phyloP scores from a whole-genome alignment of 139 green algal genomes.

The Nannochloris sp. region DNA sequence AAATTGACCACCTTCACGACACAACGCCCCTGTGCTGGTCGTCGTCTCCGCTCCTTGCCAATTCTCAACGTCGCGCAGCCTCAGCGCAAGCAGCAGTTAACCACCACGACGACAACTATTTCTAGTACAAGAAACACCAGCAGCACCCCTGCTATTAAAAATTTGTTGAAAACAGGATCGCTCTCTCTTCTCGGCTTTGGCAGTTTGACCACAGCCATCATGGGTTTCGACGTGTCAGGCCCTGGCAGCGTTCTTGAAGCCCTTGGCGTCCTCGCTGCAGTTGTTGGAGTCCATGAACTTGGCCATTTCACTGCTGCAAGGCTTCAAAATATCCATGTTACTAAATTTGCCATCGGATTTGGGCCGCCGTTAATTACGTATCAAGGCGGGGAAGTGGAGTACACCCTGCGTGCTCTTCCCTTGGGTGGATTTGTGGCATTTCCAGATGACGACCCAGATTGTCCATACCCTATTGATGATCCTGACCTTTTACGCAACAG shows the following conservation, averaged over 20 bases:
- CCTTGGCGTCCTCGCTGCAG: constrained; percentile 68
- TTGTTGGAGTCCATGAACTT: constrained; percentile 87
- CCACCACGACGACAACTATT: too few relatives aligned
- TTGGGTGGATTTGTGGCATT: constrained; percentile 97
- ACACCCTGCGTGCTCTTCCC: constrained; percentile 82
- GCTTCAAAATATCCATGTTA: constrained; percentile 85
- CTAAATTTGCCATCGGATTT: constrained; percentile 94
- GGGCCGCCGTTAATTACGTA: constrained; percentile 73
- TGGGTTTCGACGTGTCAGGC: constrained; percentile 49
- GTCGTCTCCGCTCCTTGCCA: too few relatives aligned
- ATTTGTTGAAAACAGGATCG: too few relatives aligned
- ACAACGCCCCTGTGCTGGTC: too few relatives aligned
- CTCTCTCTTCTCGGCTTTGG: not conserved
- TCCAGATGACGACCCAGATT: constrained; percentile 88
- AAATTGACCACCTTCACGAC: too few relatives aligned
- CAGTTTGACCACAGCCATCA: constrained; percentile 3
- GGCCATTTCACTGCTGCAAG: constrained; percentile 88
- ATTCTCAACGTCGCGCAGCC: too few relatives aligned
- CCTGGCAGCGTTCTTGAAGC: constrained; percentile 55
- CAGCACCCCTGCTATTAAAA: too few relatives aligned
- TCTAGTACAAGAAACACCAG: too few relatives aligned
- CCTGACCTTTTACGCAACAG: constrained; percentile 94
- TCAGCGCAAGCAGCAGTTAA: too few relatives aligned
- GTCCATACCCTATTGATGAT: constrained; percentile 56
- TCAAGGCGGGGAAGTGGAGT: constrained; percentile 81